phyloP scores from a whole-genome alignment of 1,284 basidiomycete genomes.

The Hypsizygus ulmarius region DNA sequence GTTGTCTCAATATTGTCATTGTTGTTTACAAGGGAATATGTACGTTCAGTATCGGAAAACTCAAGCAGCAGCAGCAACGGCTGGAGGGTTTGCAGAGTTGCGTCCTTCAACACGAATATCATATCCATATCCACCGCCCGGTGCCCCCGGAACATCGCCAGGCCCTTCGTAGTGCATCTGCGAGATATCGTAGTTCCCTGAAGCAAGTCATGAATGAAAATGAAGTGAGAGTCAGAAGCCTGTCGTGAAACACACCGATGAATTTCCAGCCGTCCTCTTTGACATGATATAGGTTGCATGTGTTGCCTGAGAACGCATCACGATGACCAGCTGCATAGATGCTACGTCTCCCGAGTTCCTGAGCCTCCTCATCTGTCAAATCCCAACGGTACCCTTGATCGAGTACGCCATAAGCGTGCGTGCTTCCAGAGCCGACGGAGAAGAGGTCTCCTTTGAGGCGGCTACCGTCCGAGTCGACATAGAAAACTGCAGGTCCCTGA shows the following conservation, averaged over 20 bases:
- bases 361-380: constrained; percentile 89
- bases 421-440: constrained; percentile 97
- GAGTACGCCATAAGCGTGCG: constrained; percentile 97
- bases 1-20: too few relatives aligned
- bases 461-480: constrained; percentile 97
- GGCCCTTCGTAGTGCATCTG: constrained; percentile 84
- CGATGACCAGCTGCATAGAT: constrained; percentile 98
- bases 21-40: constrained; percentile 4
- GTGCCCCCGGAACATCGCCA: constrained; percentile 58
- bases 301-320: constrained; percentile 97
- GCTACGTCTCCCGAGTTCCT: constrained; percentile 90
- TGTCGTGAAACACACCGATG: constrained; percentile 59
- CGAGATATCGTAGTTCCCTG: constrained; percentile 81
- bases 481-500: constrained; percentile 94
- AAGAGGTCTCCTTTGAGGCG: constrained; percentile 96
- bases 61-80: constrained; percentile 7
- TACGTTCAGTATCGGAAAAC: not conserved
- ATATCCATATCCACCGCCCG: constrained; percentile 70
- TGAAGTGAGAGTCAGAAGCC: not conserved
- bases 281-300: constrained; percentile 95
- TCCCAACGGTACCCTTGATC: constrained; percentile 98
- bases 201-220: constrained; percentile 15
- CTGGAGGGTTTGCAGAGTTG: constrained; percentile 38
- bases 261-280: constrained; percentile 93
- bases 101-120: constrained; percentile 57